Base-by-base conservation (phyloP, 805 yeast species). In the Candida nitratophila region DNA sequence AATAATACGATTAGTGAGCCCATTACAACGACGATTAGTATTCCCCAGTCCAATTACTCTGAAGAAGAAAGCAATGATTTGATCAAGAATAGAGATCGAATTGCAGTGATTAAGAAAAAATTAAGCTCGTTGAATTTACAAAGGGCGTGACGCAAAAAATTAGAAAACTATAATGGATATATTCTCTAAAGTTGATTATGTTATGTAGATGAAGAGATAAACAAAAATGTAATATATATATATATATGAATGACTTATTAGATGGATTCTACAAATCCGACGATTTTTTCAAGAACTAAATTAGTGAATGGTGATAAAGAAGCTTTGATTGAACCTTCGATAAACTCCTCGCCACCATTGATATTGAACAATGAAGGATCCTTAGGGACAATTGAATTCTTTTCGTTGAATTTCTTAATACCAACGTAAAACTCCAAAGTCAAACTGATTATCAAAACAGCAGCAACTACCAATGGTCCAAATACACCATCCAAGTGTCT, bases 401-500 rank as follows among this genome's bases (percentile, higher is more conserved):
- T 54, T 3, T 49, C 52, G 24, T 52, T 59, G 51, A 54, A 58
- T 39, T 57, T 62, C 39, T 53, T 73, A 60, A 80, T 70, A 14
- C 93, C 87, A 44, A 81, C 78, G 27, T 74, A 69, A 55, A 89
- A 91, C 64, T 90, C 90, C 50, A 88, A 60, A 10, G 74, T 57
- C 53, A 91, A 70, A 4, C 91, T 83, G 39, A 75, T 53, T 8
- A 84, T 63, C 47, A 91, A 74, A 12, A 86, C 89, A 22, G 70
- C 47, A 4, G 93, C 86, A 36, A 93, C 74, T 15, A 90, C 69
- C 42, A 93, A 59, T 0, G 99, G 99, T 12, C 99, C 99, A 45
- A 85, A 57, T 43, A 95, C 82, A 39, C 87, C 90, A 66, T 91
- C 98, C 54, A 91, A 71, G 63, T 90, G 97, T 54, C 76, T 76